These are phyloP conservation scores for Termitomyces sp. DNA, from an alignment of 1,284 basidiomycete genomes.

Conservation along the genomic window DNA sequence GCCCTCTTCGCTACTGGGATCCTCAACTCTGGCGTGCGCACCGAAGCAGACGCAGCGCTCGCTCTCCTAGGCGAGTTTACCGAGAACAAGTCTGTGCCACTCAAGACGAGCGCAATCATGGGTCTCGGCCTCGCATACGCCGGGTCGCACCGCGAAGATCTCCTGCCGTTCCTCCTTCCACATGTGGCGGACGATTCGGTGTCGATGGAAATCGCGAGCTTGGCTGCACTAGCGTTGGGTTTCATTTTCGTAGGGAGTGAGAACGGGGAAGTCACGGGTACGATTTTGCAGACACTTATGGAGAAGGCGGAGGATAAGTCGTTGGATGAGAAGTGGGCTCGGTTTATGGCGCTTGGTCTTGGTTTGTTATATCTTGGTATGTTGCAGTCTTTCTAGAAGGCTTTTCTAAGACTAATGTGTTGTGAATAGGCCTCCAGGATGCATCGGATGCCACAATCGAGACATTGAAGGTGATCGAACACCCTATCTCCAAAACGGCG, in stretches of 20 bases:
- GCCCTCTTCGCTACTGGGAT: constrained; percentile 95
- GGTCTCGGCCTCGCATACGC: constrained; percentile 93
- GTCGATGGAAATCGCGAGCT: constrained; percentile 87
- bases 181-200: constrained; percentile 75
- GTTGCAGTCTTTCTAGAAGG: constrained; percentile 17
- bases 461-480: constrained; percentile 92
- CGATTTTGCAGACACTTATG: constrained; percentile 93
- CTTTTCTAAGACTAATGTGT: constrained; percentile 2
- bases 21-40: constrained; percentile 85
- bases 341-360: constrained; percentile 88
- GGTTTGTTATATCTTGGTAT: constrained; percentile 88
- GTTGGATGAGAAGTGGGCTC: constrained; percentile 88
- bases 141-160: constrained; percentile 87
- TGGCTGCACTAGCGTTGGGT: constrained; percentile 86
- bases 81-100: constrained; percentile 79
- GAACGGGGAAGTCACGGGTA: constrained; percentile 88
- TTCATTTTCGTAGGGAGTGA: constrained; percentile 96
- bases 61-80: constrained; percentile 91
- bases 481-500: constrained; percentile 87
- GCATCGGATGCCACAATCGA: constrained; percentile 93
- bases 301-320: constrained; percentile 75
- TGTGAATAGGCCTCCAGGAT: constrained; percentile 73
- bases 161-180: constrained; percentile 76
- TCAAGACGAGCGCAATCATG: constrained; percentile 87
- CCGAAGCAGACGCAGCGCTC: constrained; percentile 91